Conservation (phyloP, 2,329 filamentous ascomycete genomes). For the Drechslerella dactyloides region DNA sequence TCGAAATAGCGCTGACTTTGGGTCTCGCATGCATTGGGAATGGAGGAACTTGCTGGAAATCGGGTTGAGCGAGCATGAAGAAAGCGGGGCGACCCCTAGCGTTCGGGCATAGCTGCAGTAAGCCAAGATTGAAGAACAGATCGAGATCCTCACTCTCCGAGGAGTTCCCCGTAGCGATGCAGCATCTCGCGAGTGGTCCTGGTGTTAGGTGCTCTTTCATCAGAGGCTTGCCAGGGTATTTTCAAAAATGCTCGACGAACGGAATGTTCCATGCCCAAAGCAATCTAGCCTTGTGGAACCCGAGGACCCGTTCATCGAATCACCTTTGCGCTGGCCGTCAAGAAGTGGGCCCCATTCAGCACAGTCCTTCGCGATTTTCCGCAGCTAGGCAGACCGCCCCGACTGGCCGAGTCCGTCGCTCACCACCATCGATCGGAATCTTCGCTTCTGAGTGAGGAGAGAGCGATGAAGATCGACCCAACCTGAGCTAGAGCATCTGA, state of each 20-base stretch:
- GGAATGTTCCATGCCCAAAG: not conserved
- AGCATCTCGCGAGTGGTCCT: not conserved
- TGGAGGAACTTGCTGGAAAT: too few species aligned
- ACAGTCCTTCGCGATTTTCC: not conserved
- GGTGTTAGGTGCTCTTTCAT: too few species aligned
- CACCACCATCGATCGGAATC: too few species aligned
- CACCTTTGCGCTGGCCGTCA: conserved; percentile 5
- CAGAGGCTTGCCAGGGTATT: not conserved
- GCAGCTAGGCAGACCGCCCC: conserved; percentile 3
- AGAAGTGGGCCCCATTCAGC: not conserved
- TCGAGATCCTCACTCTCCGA: conserved; percentile 1
- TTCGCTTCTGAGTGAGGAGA: too few species aligned
- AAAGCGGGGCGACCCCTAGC: too few species aligned
- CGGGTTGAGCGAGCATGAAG: too few species aligned
- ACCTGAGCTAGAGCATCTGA: too few species aligned
- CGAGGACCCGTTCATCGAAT: conserved; percentile 13
- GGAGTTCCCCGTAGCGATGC: not conserved
- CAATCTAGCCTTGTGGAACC: conserved; percentile 23
- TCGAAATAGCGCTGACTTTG: not conserved
- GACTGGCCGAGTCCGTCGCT: conserved; percentile 21
- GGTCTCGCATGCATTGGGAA: not conserved
- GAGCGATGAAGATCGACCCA: too few species aligned
- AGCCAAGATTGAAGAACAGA: conserved; percentile 17
- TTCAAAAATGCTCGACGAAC: conserved; percentile 3
- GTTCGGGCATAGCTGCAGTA: not conserved